These are phyloP conservation scores for Crucibulum laeve DNA, from an alignment of 768 basidiomycete species.

Conservation along the genomic window DNA sequence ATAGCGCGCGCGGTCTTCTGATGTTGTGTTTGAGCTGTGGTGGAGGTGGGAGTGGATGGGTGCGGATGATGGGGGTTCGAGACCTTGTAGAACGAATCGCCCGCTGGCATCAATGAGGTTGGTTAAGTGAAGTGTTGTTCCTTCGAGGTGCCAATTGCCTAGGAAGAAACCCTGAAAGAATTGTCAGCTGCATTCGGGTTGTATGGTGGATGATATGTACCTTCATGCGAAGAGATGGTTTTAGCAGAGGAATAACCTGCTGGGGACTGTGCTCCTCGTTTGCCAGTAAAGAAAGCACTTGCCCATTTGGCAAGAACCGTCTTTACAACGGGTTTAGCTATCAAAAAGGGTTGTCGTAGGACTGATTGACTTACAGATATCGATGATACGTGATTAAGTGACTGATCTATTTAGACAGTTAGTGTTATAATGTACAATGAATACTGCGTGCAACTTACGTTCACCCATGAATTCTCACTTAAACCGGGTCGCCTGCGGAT, in stretches of 20 bases:
- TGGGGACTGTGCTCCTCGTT: constrained; percentile 74
- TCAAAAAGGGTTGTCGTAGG: not conserved
- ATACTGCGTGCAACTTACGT: constrained; percentile 41
- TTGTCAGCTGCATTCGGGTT: not conserved
- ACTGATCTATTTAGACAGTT: constrained; percentile 46
- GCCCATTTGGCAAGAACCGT: constrained; percentile 84
- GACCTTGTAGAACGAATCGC: constrained; percentile 23
- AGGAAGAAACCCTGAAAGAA: constrained; percentile 58
- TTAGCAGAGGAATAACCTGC: constrained; percentile 71
- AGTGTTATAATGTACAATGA: constrained; percentile 8
- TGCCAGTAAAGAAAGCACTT: constrained; percentile 79
- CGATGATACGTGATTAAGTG: constrained; percentile 92
- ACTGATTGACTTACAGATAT: constrained; percentile 58
- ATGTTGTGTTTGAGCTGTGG: constrained; percentile 4
- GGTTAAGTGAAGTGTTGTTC: constrained; percentile 52
- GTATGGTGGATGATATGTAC: constrained; percentile 23
- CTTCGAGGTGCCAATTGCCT: constrained; percentile 70
- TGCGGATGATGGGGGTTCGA: constrained; percentile 2
- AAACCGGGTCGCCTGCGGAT: constrained; percentile 60
- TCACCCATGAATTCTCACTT: constrained; percentile 85
- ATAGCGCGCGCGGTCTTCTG: constrained; percentile 40
- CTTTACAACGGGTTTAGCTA: constrained; percentile 26
- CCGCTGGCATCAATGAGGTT: constrained; percentile 61
- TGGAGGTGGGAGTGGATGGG: too few relatives aligned
- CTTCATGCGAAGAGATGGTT: constrained; percentile 76